A percentile compares a stretch with the other conserved stretches of the same genome.
Evolutionary conservation across 2,329 filamentous ascomycete species (phyloP).

Genomic region (Fusarium fujikuroi): DNA sequence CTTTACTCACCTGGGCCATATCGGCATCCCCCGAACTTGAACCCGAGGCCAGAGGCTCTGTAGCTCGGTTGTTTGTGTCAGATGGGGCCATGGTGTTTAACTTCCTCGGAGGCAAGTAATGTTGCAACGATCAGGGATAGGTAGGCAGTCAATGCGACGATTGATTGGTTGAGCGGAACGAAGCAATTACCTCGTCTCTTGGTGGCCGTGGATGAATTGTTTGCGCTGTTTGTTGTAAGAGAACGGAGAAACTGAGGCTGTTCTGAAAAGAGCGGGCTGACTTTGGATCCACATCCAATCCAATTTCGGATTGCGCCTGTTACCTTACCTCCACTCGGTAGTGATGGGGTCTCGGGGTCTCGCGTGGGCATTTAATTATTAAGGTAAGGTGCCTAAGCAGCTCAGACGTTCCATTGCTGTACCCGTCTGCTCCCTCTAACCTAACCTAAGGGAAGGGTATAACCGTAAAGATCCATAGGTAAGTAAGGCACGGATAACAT

Average conservation of each 20-base stretch:
- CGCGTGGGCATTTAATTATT: neutral
- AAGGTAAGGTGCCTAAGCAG: neutral
- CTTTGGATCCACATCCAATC: neutral
- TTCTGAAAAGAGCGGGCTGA: neutral
- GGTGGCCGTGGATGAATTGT: neutral
- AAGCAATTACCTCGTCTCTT: neutral
- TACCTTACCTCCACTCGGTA: neutral
- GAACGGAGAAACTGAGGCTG: slow-evolving; percentile 13
- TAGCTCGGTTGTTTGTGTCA: slow-evolving; percentile 24
- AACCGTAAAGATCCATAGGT: neutral
- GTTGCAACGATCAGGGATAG: neutral
- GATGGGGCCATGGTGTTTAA: slow-evolving; percentile 24
- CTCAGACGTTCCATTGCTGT: neutral
- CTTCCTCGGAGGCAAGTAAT: neutral
- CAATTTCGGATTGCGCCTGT: neutral
- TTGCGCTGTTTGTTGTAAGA: slow-evolving; percentile 18
- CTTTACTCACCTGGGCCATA: slow-evolving; percentile 41
- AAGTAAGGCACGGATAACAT: neutral
- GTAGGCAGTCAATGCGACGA: neutral
- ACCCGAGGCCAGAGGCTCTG: slow-evolving; percentile 18
- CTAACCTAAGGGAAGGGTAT: neutral
- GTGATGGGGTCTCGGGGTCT: neutral
- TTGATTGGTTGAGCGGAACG: neutral
- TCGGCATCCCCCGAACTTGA: slow-evolving; percentile 38
- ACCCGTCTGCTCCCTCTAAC: neutral